Evolutionary conservation across 768 basidiomycete genomes (phyloP), one percentile per base, ranked within the genome.

Genomic region (Russula ochroleuca): DNA sequence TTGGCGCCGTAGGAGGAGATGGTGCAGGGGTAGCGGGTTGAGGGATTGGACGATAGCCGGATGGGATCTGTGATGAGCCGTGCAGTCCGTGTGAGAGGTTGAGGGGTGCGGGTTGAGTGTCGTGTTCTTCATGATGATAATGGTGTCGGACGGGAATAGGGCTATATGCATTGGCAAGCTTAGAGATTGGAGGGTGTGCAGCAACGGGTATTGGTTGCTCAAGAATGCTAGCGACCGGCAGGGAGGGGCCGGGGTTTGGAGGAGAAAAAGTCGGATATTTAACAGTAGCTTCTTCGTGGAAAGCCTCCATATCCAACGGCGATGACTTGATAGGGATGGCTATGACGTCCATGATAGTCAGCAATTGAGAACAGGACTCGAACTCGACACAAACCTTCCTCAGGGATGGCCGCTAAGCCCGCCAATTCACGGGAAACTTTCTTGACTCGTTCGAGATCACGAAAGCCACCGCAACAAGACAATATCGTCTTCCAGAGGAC

Each of bases 221-320:
- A 13, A 68, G 57, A 15, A 66, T 54, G n/a, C 65, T 64, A 10
- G 67, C 61, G 25, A 69, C 67, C 1, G 79, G 78, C 3, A 88
- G 84, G 0, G 81, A 23, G 21, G 68, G 61, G 15, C 69, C 64
- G 11, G 68, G 62, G 37, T 64, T 66, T 40, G 80, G 78, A 3
- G 88, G 84, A 0, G 82, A 80, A 73, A 98, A 98, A 0, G 97
- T 96, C 3, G 97, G 97, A 70, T 98, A 99, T 75, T 99, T 99
- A 67, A 93, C 86, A 9, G 89, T 83, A 13, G 91, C 94, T 75
- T 99, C 97, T 72, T 86, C 84, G 25, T 89, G 87, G 75, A 97
- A 99, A 10, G 83, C 78, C 65, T 94, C 87, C 56, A 98, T 88
- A 74, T 98, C 97, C 54, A 94, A 76, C 2, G 97, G 94, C 0